A percentile compares a stretch with the other conserved stretches of the same genome.
These are phyloP conservation scores for Alternaria viburni DNA, from an alignment of 2,329 filamentous ascomycete species.

Conservation along the genomic window DNA sequence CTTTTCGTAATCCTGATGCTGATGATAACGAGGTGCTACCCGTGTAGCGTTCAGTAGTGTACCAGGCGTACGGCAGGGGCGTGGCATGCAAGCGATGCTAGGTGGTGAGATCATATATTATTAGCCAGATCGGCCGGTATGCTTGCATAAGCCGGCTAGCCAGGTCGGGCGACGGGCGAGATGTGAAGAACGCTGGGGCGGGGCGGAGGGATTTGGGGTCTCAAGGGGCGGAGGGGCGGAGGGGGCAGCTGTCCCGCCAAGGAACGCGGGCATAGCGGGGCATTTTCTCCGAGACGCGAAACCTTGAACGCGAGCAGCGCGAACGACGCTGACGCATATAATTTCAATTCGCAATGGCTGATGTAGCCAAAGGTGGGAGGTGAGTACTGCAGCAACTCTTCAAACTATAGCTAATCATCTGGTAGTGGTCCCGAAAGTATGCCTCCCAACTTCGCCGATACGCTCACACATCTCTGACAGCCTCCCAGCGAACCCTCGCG, in stretches of 20 bases:
- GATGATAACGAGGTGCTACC: background rate
- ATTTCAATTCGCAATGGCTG: conserved; percentile 33
- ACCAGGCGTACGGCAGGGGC: background rate
- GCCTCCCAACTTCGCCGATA: background rate
- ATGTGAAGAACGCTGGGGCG: background rate
- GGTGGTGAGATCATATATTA: conserved; percentile 10
- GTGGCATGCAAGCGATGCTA: background rate
- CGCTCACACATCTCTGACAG: conserved; percentile 26
- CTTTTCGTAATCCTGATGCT: conserved; percentile 9
- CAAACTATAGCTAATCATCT: background rate
- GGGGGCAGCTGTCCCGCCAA: conserved; percentile 1
- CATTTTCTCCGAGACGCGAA: conserved; percentile 29
- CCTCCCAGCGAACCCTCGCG: conserved; percentile 40
- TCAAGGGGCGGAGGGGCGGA: conserved; percentile 3
- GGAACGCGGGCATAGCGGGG: conserved; percentile 20
- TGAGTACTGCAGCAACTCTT: conserved; percentile 3
- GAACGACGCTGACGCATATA: conserved; percentile 3
- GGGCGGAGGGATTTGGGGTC: background rate
- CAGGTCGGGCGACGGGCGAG: background rate
- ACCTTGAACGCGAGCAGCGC: conserved; percentile 19
- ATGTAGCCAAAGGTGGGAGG: conserved; percentile 33
- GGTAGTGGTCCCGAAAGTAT: conserved; percentile 12
- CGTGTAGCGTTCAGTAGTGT: conserved; percentile 3
- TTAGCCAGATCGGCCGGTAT: background rate
- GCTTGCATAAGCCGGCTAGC: background rate